Evolutionary conservation across 1,139 yeast genomes (phyloP), one percentile per base, ranked within the genome.

Genomic region (Geotrichum europaeum): DNA sequence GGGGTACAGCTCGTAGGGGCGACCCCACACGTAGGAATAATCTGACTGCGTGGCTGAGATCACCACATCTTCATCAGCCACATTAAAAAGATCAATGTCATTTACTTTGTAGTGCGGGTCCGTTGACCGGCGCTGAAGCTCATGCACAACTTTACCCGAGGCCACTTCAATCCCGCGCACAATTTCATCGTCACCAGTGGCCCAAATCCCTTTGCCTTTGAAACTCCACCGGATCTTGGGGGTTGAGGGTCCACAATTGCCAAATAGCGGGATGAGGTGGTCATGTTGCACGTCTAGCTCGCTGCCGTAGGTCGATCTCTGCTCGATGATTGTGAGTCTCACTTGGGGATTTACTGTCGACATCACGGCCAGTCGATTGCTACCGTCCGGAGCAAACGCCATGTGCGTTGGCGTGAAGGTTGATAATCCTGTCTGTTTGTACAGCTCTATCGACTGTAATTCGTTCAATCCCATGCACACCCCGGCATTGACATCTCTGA

Each of bases 181-280:
- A 0, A 75, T 64, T 0, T 95, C 95, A 66, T 84, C 89, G 66
- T 87, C 94, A 7, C 89, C 86, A 55, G 84, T 78, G 0, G 86
- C 77, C 86, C 92, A 83, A 0, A 87, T 64, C 0, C 92, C 94
- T 55, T 57, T 61, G 2, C 63, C 60, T 15, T 54, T 55, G 5
- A 28, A 20, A 32, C 63, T 58, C 61, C 62, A 64, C 24, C 18
- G 32, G 22, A 59, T 36, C 10, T 49, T 50, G 18, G 63, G 62
- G 22, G 43, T 49, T 5, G 61, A 34, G n/a, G 40, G 40, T 15
- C 40, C n/a, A 3, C 2, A 3, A 15, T 34, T 34, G 18, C 40
- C 40, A 58, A 30, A 51, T 56, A 40, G 54, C 22, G 32, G 56
- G 60, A 30, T 61, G 60, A 22, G 59, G 61, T 12, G 62, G 22